A percentile compares a stretch with the other conserved stretches of the same genome.
phyloP scores from a whole-genome alignment of 129 eudicot genomes.

The Flaveria brownii region DNA sequence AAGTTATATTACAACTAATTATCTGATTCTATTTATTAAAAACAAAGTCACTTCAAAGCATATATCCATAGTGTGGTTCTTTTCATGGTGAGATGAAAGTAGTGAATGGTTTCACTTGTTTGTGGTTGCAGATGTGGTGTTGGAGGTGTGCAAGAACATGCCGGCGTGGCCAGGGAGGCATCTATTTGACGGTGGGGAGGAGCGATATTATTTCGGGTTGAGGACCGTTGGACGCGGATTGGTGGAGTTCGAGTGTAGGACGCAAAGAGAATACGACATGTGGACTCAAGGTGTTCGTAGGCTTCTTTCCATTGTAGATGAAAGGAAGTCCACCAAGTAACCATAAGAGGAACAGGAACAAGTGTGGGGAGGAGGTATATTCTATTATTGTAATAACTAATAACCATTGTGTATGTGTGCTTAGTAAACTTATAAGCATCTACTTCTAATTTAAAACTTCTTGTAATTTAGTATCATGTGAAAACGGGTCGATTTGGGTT shows the following conservation, averaged over 20 bases:
- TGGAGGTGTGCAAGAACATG: conserved; percentile 84
- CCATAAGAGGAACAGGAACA: conserved; percentile 11
- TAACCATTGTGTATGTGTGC: conserved; percentile 29
- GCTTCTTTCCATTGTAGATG: conserved; percentile 70
- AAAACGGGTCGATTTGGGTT: not conserved
- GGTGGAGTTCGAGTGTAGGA: conserved; percentile 88
- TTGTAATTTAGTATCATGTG: conserved; percentile 23
- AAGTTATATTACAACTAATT: not conserved
- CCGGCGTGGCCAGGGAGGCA: conserved; percentile 97
- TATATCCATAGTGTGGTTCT: not conserved
- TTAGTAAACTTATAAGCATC: conserved; percentile 30
- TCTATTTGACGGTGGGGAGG: conserved; percentile 74
- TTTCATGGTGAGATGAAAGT: not conserved
- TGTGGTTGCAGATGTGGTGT: conserved; percentile 66
- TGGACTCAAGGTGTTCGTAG: conserved; percentile 95
- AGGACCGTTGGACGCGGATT: conserved; percentile 73
- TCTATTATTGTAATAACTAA: conserved; percentile 34
- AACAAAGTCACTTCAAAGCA: not conserved
- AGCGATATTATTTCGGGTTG: conserved; percentile 82
- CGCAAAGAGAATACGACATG: conserved; percentile 74
- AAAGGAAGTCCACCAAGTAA: conserved; percentile 45
- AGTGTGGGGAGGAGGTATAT: conserved; percentile 32
- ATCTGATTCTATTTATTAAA: too few relatives aligned
- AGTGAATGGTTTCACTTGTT: not conserved
- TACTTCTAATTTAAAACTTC: conserved; percentile 27